Percentiles rank a stretch among this genome's conserved stretches.
Evolutionary conservation across 2,329 filamentous ascomycete species (phyloP).

Genomic region (Xylariaceae sp.): DNA sequence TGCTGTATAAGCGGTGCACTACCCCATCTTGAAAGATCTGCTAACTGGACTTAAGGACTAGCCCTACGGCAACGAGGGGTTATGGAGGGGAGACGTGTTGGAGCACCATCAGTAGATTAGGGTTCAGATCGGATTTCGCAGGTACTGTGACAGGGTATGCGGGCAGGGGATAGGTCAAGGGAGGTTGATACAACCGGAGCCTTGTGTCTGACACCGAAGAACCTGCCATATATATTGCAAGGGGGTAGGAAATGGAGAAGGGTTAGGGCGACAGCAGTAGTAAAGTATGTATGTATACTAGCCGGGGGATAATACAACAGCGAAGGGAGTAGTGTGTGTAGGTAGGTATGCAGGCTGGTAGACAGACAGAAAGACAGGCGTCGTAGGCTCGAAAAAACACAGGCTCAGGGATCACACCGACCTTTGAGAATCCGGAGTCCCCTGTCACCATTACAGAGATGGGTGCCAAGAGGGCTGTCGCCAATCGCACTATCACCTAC

Average conservation of each 20-base stretch:
- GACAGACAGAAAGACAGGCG: slow-evolving; percentile 20
- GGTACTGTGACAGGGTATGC: slow-evolving; percentile 29
- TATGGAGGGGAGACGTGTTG: slow-evolving; percentile 25
- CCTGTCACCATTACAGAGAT: slow-evolving; percentile 39
- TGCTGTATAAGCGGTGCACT: slow-evolving; percentile 11
- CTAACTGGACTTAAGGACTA: slow-evolving; percentile 18
- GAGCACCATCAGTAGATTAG: slow-evolving; percentile 25
- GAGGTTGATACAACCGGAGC: slow-evolving; percentile 20
- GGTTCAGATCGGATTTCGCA: slow-evolving; percentile 29
- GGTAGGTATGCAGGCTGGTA: slow-evolving; percentile 18
- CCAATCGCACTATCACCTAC: slow-evolving; percentile 37
- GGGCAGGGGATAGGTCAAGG: slow-evolving; percentile 20
- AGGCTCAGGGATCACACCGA: slow-evolving; percentile 39
- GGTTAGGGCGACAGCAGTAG: background rate
- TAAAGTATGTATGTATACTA: slow-evolving; percentile 2
- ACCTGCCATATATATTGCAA: background rate
- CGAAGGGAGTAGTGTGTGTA: background rate
- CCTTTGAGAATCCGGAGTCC: slow-evolving; percentile 37
- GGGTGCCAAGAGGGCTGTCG: slow-evolving; percentile 34
- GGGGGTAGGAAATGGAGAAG: slow-evolving; percentile 5
- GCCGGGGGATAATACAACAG: background rate
- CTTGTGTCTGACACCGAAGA: slow-evolving; percentile 4
- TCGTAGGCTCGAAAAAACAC: slow-evolving; percentile 16
- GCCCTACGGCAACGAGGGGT: slow-evolving; percentile 28
- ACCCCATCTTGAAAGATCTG: slow-evolving; percentile 9